phyloP scores from a whole-genome alignment of 1,284 basidiomycete genomes.

The Anthracocystis panici-leucophaei region DNA sequence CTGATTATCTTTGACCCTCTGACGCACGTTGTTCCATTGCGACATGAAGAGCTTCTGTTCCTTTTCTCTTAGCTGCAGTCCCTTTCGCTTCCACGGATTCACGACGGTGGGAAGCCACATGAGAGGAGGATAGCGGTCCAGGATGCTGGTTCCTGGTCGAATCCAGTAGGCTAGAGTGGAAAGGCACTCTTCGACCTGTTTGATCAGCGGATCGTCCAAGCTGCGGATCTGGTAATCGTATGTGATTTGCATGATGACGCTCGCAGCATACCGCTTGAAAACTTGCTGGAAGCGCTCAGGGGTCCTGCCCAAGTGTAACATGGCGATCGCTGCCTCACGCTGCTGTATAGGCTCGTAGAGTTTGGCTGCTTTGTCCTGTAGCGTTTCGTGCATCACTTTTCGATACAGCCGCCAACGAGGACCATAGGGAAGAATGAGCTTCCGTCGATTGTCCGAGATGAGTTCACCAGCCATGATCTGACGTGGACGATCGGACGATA shows the following conservation, averaged over 20 bases:
- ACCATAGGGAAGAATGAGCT: conserved; percentile 48
- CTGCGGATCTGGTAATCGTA: conserved; percentile 17
- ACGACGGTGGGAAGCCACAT: conserved; percentile 37
- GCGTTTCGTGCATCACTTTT: conserved; percentile 37
- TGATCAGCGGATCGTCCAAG: conserved; percentile 41
- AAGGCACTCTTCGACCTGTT: conserved; percentile 31
- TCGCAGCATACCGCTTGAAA: conserved; percentile 46
- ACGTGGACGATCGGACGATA: conserved; percentile 24
- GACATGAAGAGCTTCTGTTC: conserved; percentile 63
- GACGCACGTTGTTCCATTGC: conserved; percentile 24
- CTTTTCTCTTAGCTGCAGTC: conserved; percentile 28
- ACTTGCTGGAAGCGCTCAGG: conserved; percentile 24
- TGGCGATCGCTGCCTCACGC: conserved; percentile 24
- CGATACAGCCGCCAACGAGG: conserved; percentile 47
- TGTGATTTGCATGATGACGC: conserved; percentile 47
- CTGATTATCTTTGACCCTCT: conserved; percentile 42
- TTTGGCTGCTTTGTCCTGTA: conserved; percentile 45
- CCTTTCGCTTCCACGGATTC: conserved; percentile 53
- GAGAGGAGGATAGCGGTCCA: conserved; percentile 42
- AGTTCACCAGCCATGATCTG: conserved; percentile 51
- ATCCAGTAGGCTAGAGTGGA: conserved; percentile 29
- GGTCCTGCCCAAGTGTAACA: conserved; percentile 20
- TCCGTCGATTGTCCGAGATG: conserved; percentile 51
- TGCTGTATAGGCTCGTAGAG: conserved; percentile 47
- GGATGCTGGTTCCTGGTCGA: conserved; percentile 32